phyloP scores from a whole-genome alignment of 306 rosid species.

The Sphenostylis stenocarpa region DNA sequence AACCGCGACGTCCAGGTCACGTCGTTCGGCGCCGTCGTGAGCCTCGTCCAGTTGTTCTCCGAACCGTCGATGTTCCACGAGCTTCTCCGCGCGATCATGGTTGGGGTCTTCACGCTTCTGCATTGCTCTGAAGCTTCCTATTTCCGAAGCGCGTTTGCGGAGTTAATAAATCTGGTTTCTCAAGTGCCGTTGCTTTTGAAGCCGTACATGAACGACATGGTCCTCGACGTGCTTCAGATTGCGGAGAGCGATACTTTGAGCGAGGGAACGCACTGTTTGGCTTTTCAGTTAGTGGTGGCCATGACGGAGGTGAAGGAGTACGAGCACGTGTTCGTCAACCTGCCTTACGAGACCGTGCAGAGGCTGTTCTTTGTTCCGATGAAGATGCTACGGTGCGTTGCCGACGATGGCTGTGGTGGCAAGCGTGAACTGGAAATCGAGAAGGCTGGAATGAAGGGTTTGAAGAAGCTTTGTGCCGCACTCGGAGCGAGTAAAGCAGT shows the following conservation, averaged over 20 bases:
- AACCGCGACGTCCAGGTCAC: constrained; percentile 31
- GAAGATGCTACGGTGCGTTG: constrained; percentile 26
- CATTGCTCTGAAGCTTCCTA: constrained; percentile 19
- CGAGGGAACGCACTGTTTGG: constrained; percentile 25
- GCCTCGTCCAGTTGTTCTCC: constrained; percentile 25
- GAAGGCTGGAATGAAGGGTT: constrained; percentile 34
- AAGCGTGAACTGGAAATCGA: neutral
- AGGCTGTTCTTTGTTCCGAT: constrained; percentile 31
- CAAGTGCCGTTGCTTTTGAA: constrained; percentile 26
- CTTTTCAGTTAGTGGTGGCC: constrained; percentile 28
- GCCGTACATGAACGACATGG: constrained; percentile 43
- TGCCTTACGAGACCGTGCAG: constrained; percentile 1
- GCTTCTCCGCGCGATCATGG: constrained; percentile 44
- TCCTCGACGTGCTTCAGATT: constrained; percentile 44
- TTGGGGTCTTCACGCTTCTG: constrained; percentile 34
- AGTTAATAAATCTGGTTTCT: constrained; percentile 30
- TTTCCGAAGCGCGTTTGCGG: constrained; percentile 31
- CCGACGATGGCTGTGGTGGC: constrained; percentile 10
- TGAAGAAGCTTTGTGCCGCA: constrained; percentile 32
- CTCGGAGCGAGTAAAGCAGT: constrained; percentile 29
- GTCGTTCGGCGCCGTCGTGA: constrained; percentile 31
- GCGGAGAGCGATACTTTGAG: constrained; percentile 33
- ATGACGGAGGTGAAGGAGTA: constrained; percentile 38
- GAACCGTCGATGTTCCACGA: constrained; percentile 41
- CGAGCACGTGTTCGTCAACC: neutral